These are phyloP conservation scores for Allantophomopsis cytisporea DNA, from an alignment of 2,329 filamentous ascomycete species.

Conservation along the genomic window DNA sequence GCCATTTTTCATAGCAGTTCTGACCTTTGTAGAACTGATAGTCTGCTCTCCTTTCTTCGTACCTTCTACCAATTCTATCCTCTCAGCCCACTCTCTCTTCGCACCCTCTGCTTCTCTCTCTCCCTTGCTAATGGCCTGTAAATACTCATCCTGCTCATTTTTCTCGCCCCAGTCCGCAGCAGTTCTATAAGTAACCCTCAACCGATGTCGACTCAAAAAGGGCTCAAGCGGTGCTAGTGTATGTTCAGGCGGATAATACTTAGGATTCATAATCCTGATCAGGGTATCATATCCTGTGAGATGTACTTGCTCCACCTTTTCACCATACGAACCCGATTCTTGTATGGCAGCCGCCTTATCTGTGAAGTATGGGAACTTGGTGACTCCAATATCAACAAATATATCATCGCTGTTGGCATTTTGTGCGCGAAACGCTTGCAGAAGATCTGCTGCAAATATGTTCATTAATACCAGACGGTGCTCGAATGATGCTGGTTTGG, in stretches of 20 bases:
- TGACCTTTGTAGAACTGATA: constrained; percentile 47
- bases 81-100: constrained; percentile 38
- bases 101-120: constrained; percentile 39
- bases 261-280: constrained; percentile 56
- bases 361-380: constrained; percentile 59
- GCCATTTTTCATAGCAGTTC: constrained; percentile 34
- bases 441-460: constrained; percentile 40
- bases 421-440: constrained; percentile 7
- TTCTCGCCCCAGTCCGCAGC: constrained; percentile 45
- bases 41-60: constrained; percentile 23
- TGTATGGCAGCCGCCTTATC: constrained; percentile 53
- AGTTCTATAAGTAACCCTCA: constrained; percentile 51
- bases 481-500: constrained; percentile 54
- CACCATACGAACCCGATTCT: constrained; percentile 26
- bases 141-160: constrained; percentile 37
- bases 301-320: constrained; percentile 41
- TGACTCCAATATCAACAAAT: constrained; percentile 50
- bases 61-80: constrained; percentile 45
- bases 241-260: constrained; percentile 46
- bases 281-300: constrained; percentile 67
- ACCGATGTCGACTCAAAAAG: constrained; percentile 46
- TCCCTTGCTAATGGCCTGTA: constrained; percentile 32
- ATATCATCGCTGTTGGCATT: constrained; percentile 1
- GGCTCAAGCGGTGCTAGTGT: constrained; percentile 43
- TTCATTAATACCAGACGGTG: constrained; percentile 61